These are phyloP conservation scores for Beauveria australis DNA, from an alignment of 2,329 filamentous ascomycete genomes.

Conservation along the genomic window DNA sequence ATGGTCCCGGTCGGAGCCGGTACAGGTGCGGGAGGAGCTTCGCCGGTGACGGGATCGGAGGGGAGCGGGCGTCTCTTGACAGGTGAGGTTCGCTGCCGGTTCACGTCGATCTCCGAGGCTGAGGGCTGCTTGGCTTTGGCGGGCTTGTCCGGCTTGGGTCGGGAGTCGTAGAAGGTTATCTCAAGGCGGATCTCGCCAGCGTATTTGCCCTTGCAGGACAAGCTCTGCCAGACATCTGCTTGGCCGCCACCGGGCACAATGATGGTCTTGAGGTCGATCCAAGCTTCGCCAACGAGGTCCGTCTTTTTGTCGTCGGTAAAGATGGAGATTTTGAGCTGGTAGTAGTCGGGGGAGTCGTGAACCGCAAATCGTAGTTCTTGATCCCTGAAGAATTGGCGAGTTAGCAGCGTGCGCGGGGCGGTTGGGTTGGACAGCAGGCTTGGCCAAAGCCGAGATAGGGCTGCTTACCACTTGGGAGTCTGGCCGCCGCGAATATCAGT, in stretches of 20 bases:
- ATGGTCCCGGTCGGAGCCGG: conserved; percentile 16
- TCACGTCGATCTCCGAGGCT: conserved; percentile 26
- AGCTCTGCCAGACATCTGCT: conserved; percentile 81
- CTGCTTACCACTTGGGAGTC: conserved; percentile 78
- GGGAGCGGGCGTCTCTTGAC: conserved; percentile 82
- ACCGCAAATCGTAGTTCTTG: conserved; percentile 94
- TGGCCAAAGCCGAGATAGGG: not conserved
- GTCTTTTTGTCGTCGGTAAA: conserved; percentile 99
- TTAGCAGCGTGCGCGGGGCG: conserved; percentile 11
- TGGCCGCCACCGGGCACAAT: conserved; percentile 84
- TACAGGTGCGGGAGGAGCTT: conserved; percentile 27
- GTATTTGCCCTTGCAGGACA: conserved; percentile 88
- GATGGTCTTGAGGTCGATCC: conserved; percentile 75
- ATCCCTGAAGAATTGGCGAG: conserved; percentile 56
- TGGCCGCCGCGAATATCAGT: conserved; percentile 92
- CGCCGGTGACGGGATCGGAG: conserved; percentile 60
- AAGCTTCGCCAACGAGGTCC: conserved; percentile 89
- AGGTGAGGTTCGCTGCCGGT: conserved; percentile 43
- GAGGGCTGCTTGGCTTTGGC: conserved; percentile 43
- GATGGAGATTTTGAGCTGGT: conserved; percentile 86
- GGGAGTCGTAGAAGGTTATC: conserved; percentile 89
- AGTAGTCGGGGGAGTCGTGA: conserved; percentile 94
- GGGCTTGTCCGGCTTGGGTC: conserved; percentile 70
- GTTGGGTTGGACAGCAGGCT: too few relatives aligned
- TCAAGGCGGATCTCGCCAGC: conserved; percentile 92